Base-by-base conservation (phyloP, 495 filamentous ascomycete species). In the Sphaerosporella brunnea region DNA sequence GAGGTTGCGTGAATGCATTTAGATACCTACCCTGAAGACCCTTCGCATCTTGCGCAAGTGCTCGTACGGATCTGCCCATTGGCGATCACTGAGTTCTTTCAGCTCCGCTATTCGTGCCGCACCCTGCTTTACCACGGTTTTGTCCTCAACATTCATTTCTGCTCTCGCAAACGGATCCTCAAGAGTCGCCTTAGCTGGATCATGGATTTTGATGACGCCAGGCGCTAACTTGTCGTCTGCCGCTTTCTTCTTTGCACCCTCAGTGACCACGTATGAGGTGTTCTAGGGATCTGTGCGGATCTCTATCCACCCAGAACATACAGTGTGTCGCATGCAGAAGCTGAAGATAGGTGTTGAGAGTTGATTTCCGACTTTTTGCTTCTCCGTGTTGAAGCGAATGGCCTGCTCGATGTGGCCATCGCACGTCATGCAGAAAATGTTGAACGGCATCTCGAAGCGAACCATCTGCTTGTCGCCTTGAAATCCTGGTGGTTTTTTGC, bases 381-480 rank as follows among this genome's bases (percentile, higher is more conserved):
- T 97, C 64, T 83, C 78, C 13, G 90, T 90, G 65, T 96, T 97
- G 73, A 96, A 96, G 25, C 90, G 85, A 44, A 96, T 85, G 21
- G 90, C 90, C 61, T 95, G 88, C 0, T 76, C 84, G 62, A 97
- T 88, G 49, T 94, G 69, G 0, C 77, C 80, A 15, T 84, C 77
- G 67, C 90, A 97, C 49, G 65, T 70, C 18, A 68, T 72, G 71
- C 90, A 97, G 83, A 87, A 95, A n/a, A 94, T 72, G 21, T 82
- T 75, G 66, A 87, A 96, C 40, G 90, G 90, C 76, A 95, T 85
- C 65, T 97, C 90, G 69, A 97, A 97, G 49, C 90, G 87, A 23
- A 97, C 84, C 28, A 78, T 80, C n/a, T 83, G 75, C 32, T 75
- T 65, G 51, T 45, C 56, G 36, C 64, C 70, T 38, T 64, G 69